phyloP scores from a whole-genome alignment of 148 eudicot genomes.

The Heliosperma pusillum region DNA sequence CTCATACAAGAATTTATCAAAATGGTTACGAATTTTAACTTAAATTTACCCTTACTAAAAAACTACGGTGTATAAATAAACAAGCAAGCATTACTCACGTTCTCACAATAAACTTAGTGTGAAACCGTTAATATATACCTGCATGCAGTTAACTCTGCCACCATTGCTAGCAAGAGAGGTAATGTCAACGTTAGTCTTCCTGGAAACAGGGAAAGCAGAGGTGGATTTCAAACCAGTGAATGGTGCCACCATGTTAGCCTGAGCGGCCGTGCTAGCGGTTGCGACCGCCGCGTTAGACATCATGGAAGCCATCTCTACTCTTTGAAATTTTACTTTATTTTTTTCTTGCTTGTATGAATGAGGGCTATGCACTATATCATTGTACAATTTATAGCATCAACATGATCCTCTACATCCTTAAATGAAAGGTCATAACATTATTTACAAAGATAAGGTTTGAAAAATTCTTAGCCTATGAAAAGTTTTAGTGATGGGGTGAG shows the following conservation, averaged over 20 bases:
- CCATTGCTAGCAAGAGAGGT: constrained; percentile 43
- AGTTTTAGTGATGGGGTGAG: neutral
- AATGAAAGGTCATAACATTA: constrained; percentile 15
- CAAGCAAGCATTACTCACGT: no score
- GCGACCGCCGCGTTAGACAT: constrained; percentile 36
- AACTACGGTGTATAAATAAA: no score
- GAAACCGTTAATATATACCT: constrained; percentile 20
- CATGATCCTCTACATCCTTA: neutral
- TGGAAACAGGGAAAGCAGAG: constrained; percentile 36
- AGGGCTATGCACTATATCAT: neutral
- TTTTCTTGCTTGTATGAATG: neutral
- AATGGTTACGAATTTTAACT: no score
- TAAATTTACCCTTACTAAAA: no score
- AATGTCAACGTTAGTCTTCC: constrained; percentile 28
- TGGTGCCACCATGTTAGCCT: constrained; percentile 46
- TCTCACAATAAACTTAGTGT: neutral
- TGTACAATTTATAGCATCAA: constrained; percentile 5
- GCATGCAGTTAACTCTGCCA: constrained; percentile 51
- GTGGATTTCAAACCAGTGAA: constrained; percentile 46
- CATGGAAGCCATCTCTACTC: constrained; percentile 13
- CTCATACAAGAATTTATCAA: no score
- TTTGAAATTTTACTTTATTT: neutral
- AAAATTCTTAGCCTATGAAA: constrained; percentile 18
- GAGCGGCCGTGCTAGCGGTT: constrained; percentile 33
- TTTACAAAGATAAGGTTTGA: constrained; percentile 17